Conservation (phyloP, 1,284 basidiomycete genomes). For the Sporisorium scitamineum region DNA sequence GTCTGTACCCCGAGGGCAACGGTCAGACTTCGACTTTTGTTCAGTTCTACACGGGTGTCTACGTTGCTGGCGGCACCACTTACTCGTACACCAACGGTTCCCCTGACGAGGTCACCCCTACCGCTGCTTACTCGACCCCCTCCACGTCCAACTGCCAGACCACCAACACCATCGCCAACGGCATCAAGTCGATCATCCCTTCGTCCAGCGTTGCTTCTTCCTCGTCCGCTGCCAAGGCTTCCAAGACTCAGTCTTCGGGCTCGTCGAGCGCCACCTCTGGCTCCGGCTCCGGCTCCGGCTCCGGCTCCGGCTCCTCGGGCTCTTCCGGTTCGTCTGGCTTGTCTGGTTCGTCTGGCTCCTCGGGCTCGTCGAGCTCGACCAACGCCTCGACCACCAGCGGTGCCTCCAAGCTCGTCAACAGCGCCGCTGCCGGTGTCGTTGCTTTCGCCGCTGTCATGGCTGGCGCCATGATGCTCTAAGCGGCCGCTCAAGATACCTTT, state of each 20-base stretch:
- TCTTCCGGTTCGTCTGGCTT: constrained; percentile 11
- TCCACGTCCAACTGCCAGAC: constrained; percentile 61
- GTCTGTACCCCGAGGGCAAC: constrained; percentile 58
- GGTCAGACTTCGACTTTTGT: constrained; percentile 65
- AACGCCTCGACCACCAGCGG: constrained; percentile 24
- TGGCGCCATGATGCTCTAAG: constrained; percentile 55
- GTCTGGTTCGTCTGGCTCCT: constrained; percentile 3
- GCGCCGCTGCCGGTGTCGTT: constrained; percentile 21
- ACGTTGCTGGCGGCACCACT: constrained; percentile 40
- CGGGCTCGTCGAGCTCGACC: constrained; percentile 3
- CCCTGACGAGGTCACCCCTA: constrained; percentile 58
- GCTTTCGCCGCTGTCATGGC: constrained; percentile 39
- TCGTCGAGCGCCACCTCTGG: constrained; percentile 12
- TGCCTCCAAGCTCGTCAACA: constrained; percentile 23
- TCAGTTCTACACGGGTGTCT: constrained; percentile 63
- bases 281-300: constrained; percentile 10
- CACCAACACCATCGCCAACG: constrained; percentile 57
- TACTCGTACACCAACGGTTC: constrained; percentile 66
- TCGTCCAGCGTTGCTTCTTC: constrained; percentile 8
- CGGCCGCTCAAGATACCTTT: too few relatives aligned
- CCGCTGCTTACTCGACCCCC: constrained; percentile 65
- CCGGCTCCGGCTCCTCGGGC: constrained; percentile 12
- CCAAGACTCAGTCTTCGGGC: constrained; percentile 6
- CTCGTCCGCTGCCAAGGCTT: constrained; percentile 22
- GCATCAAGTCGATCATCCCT: constrained; percentile 56